These are phyloP conservation scores for Blastobotrys aristatus DNA, from an alignment of 1,139 yeast genomes.

Conservation along the genomic window DNA sequence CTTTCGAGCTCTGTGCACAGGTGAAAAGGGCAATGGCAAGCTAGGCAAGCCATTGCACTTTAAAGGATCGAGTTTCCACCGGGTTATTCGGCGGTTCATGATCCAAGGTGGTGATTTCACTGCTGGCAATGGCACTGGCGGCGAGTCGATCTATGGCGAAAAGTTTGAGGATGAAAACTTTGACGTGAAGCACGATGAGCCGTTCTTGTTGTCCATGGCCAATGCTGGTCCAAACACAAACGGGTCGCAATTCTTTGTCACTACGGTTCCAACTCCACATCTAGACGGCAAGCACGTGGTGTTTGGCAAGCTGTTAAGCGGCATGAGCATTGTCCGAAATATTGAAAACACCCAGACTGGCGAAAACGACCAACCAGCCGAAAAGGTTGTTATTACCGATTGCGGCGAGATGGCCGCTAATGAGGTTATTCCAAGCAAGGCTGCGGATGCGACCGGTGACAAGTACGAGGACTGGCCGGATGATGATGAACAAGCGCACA, in stretches of 20 bases:
- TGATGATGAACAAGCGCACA: constrained; percentile 60
- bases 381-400: constrained; percentile 65
- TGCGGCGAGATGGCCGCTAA: constrained; percentile 67
- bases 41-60: constrained; percentile 64
- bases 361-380: constrained; percentile 64
- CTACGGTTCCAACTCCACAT: constrained; percentile 77
- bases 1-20: constrained; percentile 85
- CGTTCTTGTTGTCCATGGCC: constrained; percentile 92
- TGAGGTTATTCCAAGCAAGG: constrained; percentile 46
- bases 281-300: constrained; percentile 95
- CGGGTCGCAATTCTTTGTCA: constrained; percentile 91
- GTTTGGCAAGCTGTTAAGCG: constrained; percentile 82
- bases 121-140: constrained; percentile 84
- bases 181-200: constrained; percentile 66
- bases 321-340: constrained; percentile 72
- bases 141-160: constrained; percentile 92
- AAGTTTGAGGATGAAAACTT: constrained; percentile 94
- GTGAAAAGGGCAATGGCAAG: constrained; percentile 69
- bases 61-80: constrained; percentile 81
- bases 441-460: constrained; percentile 82
- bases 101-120: constrained; percentile 87
- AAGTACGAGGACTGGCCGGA: constrained; percentile 69
- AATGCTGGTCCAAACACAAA: constrained; percentile 94
- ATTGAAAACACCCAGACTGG: constrained; percentile 69
- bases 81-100: constrained; percentile 63